A percentile compares a stretch with the other conserved stretches of the same genome.
Conservation (phyloP, 2,329 filamentous ascomycete genomes). For the Colletotrichum tanaceti region DNA sequence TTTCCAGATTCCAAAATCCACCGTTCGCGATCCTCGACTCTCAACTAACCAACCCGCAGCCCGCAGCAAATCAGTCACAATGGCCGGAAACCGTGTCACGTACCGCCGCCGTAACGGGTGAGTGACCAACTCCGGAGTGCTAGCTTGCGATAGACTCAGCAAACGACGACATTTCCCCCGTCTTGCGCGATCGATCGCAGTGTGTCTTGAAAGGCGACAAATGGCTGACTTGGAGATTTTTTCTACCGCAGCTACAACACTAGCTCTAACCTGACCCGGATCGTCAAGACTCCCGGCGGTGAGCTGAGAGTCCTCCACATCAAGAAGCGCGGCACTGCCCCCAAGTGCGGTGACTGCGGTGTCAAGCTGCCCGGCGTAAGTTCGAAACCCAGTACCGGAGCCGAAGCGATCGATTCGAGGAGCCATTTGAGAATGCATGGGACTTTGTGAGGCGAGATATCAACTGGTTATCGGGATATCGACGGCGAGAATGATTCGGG, state of each 20-base stretch:
- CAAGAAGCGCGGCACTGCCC: conserved; percentile 98
- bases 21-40: conserved; percentile 18
- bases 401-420: conserved; percentile 25
- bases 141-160: conserved; percentile 15
- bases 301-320: conserved; percentile 97
- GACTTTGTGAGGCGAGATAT: neutral
- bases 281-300: conserved; percentile 96
- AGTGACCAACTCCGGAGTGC: conserved; percentile 53
- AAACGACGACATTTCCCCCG: conserved; percentile 11
- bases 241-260: conserved; percentile 88
- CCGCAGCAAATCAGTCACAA: conserved; percentile 61
- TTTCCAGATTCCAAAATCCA: conserved; percentile 28
- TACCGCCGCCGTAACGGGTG: conserved; percentile 86
- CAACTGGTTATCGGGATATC: neutral
- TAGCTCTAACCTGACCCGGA: conserved; percentile 93
- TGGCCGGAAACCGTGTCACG: conserved; percentile 70
- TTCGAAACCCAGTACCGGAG: conserved; percentile 50
- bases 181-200: neutral
- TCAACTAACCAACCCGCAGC: conserved; percentile 44
- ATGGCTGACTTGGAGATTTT: conserved; percentile 42
- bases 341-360: conserved; percentile 99
- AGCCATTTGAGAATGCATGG: conserved; percentile 22
- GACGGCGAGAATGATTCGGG: neutral
- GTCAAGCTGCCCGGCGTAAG: conserved; percentile 97
- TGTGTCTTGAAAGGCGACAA: conserved; percentile 20